phyloP scores from a whole-genome alignment of 2,329 filamentous ascomycete genomes.

The Tolypocladium inflatum region DNA sequence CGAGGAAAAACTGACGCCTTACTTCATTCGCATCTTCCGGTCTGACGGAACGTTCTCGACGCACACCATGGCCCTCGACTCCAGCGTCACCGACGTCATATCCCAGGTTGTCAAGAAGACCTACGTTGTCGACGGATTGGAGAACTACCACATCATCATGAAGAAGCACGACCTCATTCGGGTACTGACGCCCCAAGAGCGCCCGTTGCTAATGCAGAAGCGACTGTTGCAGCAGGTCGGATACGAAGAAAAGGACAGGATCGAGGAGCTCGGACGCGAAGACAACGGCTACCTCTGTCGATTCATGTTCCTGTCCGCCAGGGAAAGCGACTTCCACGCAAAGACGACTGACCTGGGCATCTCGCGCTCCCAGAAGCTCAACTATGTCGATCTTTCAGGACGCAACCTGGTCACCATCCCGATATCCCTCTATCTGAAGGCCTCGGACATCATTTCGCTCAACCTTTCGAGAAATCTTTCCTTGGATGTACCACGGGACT shows the following conservation, averaged over 20 bases:
- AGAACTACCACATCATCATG: conserved; percentile 93
- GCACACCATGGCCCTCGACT: conserved; percentile 72
- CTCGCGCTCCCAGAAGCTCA: conserved; percentile 79
- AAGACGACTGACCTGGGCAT: conserved; percentile 66
- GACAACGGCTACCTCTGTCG: conserved; percentile 96
- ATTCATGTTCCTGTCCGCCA: conserved; percentile 87
- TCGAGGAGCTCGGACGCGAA: conserved; percentile 90
- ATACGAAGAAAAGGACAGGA: conserved; percentile 74
- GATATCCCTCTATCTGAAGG: conserved; percentile 85
- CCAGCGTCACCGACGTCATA: conserved; percentile 79
- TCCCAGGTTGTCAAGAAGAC: conserved; percentile 91
- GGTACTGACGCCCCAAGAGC: conserved; percentile 68
- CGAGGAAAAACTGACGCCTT: conserved; percentile 67
- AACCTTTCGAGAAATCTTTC: conserved; percentile 91
- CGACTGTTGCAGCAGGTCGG: conserved; percentile 82
- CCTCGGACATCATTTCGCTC: conserved; percentile 84
- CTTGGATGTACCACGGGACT: conserved; percentile 88
- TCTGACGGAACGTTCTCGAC: conserved; percentile 92
- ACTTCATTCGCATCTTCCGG: conserved; percentile 92
- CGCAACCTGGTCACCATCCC: conserved; percentile 91
- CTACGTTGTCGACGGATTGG: conserved; percentile 77
- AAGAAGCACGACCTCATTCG: conserved; percentile 85
- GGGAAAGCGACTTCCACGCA: conserved; percentile 71
- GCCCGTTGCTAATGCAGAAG: conserved; percentile 87
- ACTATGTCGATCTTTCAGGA: conserved; percentile 83